Base-by-base conservation (phyloP, 345 rosid genomes). In the Stellera chamaejasme region DNA sequence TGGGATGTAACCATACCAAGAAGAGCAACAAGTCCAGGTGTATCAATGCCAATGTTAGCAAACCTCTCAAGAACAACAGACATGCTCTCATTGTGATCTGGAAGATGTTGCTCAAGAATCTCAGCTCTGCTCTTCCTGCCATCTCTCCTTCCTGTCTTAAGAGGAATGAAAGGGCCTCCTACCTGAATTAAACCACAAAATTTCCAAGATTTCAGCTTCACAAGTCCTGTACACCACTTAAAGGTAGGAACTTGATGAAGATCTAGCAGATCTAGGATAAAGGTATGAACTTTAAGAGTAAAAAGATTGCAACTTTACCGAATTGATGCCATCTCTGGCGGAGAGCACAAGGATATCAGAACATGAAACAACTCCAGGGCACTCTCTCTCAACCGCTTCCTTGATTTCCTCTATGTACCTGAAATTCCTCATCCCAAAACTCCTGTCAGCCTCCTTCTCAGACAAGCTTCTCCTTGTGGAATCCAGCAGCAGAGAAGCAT, bases 361-460 rank as follows among this genome's bases (percentile, higher is more conserved):
- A 56, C 96, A 92, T 25, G 95, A 92, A 64, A 88, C 95, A 63
- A 86, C 96, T 48, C 87, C 93, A 46, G 93, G 98, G 39, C 96
- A 92, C 65, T 92, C 96, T 39, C 96, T 83, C 69, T 92, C 98
- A 2, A 92, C 77, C 66, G 96, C 98, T 69, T 92, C 98, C 48
- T 92, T 92, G 67, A 92, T 77, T 58, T 74, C 70, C 52, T 88
- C 98, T n/a, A 92, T 69, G 79, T 92, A 92, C 68, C 98, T 83
- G 67, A 92, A 92, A 75, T 92, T 92, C 71, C 98, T 84, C 19
- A 92, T 65, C 0, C 96, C 98, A 67, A 92, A 92, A 70, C 96
- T 92, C 71, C 98, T 74, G 80, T 88, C 98, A 7, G 85, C 82
- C 59, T 92, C 98, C 80, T 88, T 92, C 83, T 88, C 98, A 23